Evolutionary conservation across 768 basidiomycete genomes (phyloP), one percentile per base, ranked within the genome.

Genomic region (Boletus speciosus): DNA sequence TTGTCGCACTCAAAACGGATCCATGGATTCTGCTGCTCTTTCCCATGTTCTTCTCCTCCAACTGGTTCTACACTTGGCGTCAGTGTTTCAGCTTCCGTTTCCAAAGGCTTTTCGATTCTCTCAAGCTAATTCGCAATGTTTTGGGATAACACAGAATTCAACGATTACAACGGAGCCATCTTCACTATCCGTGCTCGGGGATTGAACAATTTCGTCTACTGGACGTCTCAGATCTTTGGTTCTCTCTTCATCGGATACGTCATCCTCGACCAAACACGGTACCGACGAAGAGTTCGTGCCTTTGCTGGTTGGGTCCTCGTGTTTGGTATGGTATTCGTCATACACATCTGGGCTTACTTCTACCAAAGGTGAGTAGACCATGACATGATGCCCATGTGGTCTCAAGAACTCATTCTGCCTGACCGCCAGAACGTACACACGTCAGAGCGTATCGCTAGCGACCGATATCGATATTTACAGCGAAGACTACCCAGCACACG

Each of bases 1-100:
- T 80, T 70, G 55, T 85, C 47, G 81, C 86, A 0, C 73, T 93
- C 45, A 79, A 74, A 49, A 82, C 80, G 2, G 90, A 93, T 61
- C 87, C 87, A 0, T 77, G 81, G 73, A 83, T 93, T 61, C 27
- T 91, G 9, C 70, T 90, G 4, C 81, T 91, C 32, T 88, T 93
- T 74, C 90, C 91, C 32, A 87, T 92, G 85, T 91, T 92, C 71
- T 80, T 90, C 51, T 81, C 86, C 6, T 86, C 84, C 49, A 91
- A 91, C 67, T 91, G 86, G 81, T 90, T 90, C 73, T 90, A 88
- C 64, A 82, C 89, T 11, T 90, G 87, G 87, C 87, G 88, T 88
- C 54, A 63, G 85, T 74, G 16, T 36, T 55, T 31, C 14, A 39
- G 0, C 16, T 27, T 12, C 4, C 7, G 0, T 47, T 15, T 34